Percentiles rank a stretch among this genome's conserved stretches.
Evolutionary conservation across 1,284 basidiomycete genomes (phyloP).

Genomic region (Mycosarcoma maydis): DNA sequence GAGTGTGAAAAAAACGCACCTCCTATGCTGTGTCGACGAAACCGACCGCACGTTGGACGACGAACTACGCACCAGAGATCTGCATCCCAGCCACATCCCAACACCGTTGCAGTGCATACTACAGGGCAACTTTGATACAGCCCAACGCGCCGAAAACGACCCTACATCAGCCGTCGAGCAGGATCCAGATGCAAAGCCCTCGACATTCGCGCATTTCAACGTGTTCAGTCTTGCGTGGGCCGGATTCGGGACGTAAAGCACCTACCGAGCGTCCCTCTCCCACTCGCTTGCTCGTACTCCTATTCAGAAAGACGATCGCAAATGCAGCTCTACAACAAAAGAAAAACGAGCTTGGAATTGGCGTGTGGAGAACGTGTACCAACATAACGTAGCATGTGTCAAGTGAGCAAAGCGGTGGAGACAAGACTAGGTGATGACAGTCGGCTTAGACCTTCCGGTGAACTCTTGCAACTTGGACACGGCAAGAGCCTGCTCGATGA

Average conservation of each 20-base stretch:
- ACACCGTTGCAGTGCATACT: constrained; percentile 7
- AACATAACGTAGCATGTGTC: too few species aligned
- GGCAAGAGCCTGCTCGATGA: constrained; percentile 91
- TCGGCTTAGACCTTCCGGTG: constrained; percentile 86
- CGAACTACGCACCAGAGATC: neutral
- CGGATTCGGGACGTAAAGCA: constrained; percentile 61
- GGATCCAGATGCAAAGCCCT: neutral
- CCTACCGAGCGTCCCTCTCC: too few species aligned
- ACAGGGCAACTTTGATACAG: constrained; percentile 11
- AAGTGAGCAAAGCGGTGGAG: too few species aligned
- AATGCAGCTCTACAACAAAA: too few species aligned
- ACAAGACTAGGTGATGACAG: constrained; percentile 87
- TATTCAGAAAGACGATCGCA: too few species aligned
- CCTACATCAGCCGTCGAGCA: neutral
- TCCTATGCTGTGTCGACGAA: constrained; percentile 75
- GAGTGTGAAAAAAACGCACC: constrained; percentile 94
- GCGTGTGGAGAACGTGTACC: too few species aligned
- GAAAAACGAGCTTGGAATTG: too few species aligned
- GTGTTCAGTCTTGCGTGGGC: constrained; percentile 64
- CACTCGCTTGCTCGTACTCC: too few species aligned
- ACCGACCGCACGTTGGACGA: constrained; percentile 2
- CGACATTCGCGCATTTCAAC: constrained; percentile 45
- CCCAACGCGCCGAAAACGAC: constrained; percentile 6
- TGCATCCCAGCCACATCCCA: too few species aligned
- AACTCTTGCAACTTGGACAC: constrained; percentile 85